A percentile compares a stretch with the other conserved stretches of the same genome.
Conservation (phyloP, 2,329 filamentous ascomycete genomes). For the Colletotrichum liriopes region DNA sequence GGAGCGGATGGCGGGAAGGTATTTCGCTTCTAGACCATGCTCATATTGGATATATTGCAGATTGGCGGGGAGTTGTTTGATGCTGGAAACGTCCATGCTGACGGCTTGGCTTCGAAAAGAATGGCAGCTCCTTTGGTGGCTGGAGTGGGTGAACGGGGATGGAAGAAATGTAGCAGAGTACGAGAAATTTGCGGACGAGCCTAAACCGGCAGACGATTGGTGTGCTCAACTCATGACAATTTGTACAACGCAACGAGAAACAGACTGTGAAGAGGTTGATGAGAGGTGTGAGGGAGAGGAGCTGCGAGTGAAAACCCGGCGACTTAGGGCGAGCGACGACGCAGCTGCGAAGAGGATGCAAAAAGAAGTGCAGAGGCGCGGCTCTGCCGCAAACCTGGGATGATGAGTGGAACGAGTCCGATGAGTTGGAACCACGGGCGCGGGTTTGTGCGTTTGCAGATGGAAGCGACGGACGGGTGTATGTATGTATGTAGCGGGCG, state of each 20-base stretch:
- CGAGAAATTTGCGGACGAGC: conserved; percentile 18
- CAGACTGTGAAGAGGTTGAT: conserved; percentile 12
- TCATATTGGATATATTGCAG: conserved; percentile 75
- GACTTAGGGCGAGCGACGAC: neutral
- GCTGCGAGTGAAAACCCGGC: neutral
- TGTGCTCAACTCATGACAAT: conserved; percentile 40
- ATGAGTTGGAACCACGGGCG: neutral
- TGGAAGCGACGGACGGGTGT: conserved; percentile 1
- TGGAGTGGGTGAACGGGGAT: neutral
- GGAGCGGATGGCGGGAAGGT: conserved; percentile 89
- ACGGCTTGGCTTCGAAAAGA: neutral
- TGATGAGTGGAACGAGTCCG: conserved; percentile 5
- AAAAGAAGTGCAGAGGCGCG: neutral
- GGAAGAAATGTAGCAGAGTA: neutral
- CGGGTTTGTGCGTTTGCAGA: conserved; percentile 25
- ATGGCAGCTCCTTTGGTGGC: neutral
- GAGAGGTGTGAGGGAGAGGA: neutral
- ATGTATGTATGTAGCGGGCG: neutral
- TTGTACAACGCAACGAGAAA: neutral
- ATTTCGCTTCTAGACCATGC: conserved; percentile 71
- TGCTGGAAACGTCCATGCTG: conserved; percentile 54
- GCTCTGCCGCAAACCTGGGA: conserved; percentile 24
- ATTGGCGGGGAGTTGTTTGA: conserved; percentile 59
- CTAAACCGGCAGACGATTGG: conserved; percentile 17
- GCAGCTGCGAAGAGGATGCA: neutral